These are phyloP conservation scores for Exophiala aquamarina DNA, from an alignment of 2,329 filamentous ascomycete genomes.

Conservation along the genomic window DNA sequence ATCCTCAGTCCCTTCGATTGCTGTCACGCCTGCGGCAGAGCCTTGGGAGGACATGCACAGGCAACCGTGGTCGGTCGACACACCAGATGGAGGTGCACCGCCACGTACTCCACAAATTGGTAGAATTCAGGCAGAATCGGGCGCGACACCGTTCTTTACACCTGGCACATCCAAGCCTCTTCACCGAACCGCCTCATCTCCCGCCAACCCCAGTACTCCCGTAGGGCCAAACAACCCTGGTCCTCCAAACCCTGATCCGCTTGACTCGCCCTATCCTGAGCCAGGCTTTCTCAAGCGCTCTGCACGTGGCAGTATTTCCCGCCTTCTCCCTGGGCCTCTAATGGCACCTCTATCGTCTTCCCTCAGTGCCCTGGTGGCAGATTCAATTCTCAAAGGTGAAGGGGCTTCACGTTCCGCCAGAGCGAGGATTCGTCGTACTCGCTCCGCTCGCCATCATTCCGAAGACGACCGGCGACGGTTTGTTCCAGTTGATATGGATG, in stretches of 20 bases:
- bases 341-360: conserved; percentile 61
- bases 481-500: conserved; percentile 10
- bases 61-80: conserved; percentile 19
- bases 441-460: conserved; percentile 16
- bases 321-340: conserved; percentile 58
- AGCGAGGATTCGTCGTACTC: conserved; percentile 15
- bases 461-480: conserved; percentile 13
- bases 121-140: conserved; percentile 9
- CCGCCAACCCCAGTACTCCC: conserved; percentile 23
- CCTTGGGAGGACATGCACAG: conserved; percentile 9
- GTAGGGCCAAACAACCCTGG: conserved; percentile 16
- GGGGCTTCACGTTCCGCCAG: conserved; percentile 30
- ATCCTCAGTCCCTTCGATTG: conserved; percentile 24
- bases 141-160: conserved; percentile 23
- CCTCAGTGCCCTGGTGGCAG: conserved; percentile 64
- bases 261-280: conserved; percentile 19
- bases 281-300: conserved; percentile 35
- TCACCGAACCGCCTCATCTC: conserved; percentile 19
- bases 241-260: conserved; percentile 21
- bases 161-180: conserved; percentile 19
- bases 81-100: conserved; percentile 11
- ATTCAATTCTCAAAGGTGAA: conserved; percentile 61
- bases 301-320: conserved; percentile 40
- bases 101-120: conserved; percentile 17
- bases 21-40: conserved; percentile 22